These are phyloP conservation scores for Trichoderma aggressivum DNA, from an alignment of 2,329 filamentous ascomycete genomes.

Conservation along the genomic window DNA sequence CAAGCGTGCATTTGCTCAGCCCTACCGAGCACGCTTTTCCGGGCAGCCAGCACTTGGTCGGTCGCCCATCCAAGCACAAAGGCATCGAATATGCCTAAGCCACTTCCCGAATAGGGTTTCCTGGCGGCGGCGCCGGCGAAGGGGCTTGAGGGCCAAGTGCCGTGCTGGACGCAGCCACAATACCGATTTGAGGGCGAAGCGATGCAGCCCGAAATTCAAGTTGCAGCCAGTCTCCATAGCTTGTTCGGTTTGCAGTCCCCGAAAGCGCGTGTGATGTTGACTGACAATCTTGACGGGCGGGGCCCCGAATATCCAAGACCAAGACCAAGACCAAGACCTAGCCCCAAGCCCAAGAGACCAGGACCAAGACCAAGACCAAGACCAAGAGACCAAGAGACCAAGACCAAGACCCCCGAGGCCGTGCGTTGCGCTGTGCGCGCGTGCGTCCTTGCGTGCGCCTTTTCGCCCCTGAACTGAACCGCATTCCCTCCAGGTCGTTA, in stretches of 20 bases:
- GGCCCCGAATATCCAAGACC: not conserved
- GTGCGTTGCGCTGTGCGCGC: not conserved
- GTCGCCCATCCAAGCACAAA: constrained; percentile 4
- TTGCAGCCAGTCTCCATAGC: not conserved
- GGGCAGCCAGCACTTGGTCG: not conserved
- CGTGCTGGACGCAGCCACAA: constrained; percentile 13
- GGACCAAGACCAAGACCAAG: not conserved
- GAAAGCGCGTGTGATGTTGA: not conserved
- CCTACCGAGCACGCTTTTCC: constrained; percentile 13
- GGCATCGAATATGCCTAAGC: not conserved
- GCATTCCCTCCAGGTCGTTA: not conserved
- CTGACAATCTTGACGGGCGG: constrained; percentile 1
- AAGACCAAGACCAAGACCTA: not conserved
- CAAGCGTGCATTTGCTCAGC: constrained; percentile 15
- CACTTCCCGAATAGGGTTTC: constrained; percentile 12
- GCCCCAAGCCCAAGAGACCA: not conserved
- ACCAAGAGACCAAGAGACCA: not conserved
- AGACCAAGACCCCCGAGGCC: too few relatives aligned
- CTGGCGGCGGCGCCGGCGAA: constrained; percentile 6
- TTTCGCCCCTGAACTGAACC: not conserved
- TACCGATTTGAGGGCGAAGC: constrained; percentile 14
- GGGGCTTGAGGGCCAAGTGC: constrained; percentile 8
- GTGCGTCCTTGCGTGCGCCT: not conserved
- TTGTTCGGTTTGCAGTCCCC: not conserved
- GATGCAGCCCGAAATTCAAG: not conserved